Evolutionary conservation across 768 basidiomycete species (phyloP), one percentile per base, ranked within the genome.

Genomic region (Gyrodon lividus): DNA sequence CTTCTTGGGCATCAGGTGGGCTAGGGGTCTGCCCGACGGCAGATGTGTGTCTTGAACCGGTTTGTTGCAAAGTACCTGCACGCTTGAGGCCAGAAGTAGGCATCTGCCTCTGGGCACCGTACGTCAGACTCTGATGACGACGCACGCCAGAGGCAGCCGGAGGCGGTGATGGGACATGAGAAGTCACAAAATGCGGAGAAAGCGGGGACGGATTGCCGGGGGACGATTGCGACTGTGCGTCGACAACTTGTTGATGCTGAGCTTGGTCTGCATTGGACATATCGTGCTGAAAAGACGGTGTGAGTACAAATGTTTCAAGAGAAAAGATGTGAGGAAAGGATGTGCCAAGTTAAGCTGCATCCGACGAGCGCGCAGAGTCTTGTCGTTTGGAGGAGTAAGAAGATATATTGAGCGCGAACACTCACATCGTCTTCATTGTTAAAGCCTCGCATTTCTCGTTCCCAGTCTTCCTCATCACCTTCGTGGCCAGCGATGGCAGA

Each of bases 401-500:
- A 37, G 42, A 37, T 38, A 46, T 45, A 58, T 35, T 22, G 24
- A 50, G 48, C 14, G 43, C 37, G 28, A 51, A 20, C 20, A 63
- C 72, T 57, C 55, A 88, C 89, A 70, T 89, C 87, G 28, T 88
- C 87, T 46, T 84, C 85, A 52, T 81, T 74, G 12, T 74, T 71
- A 65, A 80, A 70, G 69, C 76, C 79, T 17, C 76, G 70, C 68
- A 85, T 77, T 35, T 83, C 82, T 38, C 77, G 73, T 66, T 89
- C 87, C 91, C 91, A 93, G 50, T 89, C 87, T 57, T 92, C 90
- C 65, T 93, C 90, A 54, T 91, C 90, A 59, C 86, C 89, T 59
- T 93, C 90, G 61, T 89, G 86, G 37, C 89, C 89, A 46, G 87
- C 83, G 69, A 93, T 92, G 48, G 87, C 87, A 31, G 87, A 81